Evolutionary conservation across 2,329 filamentous ascomycete genomes (phyloP), one percentile per base, ranked within the genome.

Genomic region (Phoma sp.): DNA sequence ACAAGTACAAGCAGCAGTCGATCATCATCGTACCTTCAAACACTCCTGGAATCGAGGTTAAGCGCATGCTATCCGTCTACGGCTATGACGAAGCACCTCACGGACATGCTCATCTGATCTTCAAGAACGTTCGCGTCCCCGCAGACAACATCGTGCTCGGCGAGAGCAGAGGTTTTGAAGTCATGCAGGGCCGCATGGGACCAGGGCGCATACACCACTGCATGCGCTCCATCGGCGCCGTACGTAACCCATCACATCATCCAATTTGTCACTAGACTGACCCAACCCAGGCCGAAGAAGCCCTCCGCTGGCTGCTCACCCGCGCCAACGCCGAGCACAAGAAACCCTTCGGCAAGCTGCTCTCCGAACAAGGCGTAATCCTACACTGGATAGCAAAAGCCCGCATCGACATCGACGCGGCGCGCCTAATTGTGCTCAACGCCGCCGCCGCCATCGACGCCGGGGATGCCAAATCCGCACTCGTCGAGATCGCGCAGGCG

Each of bases 31-130:
- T 97, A 9, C 91, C 92, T 1, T 85, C 90, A 9, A 82, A 84
- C 60, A 87, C 90, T 2, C 88, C 89, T 20, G 93, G 93, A 47
- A 88, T 97, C 69, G 95, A 86, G 12, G 88, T 97, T 65, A 85
- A 96, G 77, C 87, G 93, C 61, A 96, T 96, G 90, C 81, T 97
- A 52, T 88, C 83, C 45, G 93, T 98, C 52, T 96, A 95, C 76
- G 93, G 93, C 47, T 97, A 92, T 77, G 93, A 97, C 73, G 93
- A 97, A 68, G 93, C 93, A n/a, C 93, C 93, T 2, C 93, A 98
- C 74, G 93, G 93, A 45, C 93, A 98, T 77, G 93, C 91, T 37
- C 92, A 98, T 75, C 85, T 98, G 71, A 84, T 81, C 36, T 97
- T 98, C 80, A 83, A 87, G 54, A 87, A 97, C 72, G 93, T 96